Conservation (phyloP, 78 protist species). For the Monocercomonoides exilis region DNA sequence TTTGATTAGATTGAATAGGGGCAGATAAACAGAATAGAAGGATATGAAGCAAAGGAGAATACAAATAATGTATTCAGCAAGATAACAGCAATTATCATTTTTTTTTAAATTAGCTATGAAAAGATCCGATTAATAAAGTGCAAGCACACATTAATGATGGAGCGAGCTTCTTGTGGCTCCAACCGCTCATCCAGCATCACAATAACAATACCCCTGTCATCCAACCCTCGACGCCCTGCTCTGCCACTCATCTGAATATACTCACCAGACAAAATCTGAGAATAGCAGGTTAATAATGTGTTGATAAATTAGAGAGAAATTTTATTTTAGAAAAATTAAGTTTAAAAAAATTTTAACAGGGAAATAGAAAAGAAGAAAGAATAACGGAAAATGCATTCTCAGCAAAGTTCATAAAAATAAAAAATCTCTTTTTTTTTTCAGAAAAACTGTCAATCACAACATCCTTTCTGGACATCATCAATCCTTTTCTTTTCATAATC, state of each 20-base stretch:
- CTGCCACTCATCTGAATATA: constrained; percentile 79
- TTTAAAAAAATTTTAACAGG: too few relatives aligned
- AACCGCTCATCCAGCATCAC: constrained; percentile 76
- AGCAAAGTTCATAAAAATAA: background rate
- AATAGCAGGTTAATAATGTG: too few relatives aligned
- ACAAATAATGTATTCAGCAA: background rate
- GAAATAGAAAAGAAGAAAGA: too few relatives aligned
- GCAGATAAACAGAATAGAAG: background rate
- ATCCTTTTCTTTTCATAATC: too few relatives aligned
- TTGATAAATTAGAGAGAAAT: too few relatives aligned
- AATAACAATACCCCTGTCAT: constrained; percentile 72
- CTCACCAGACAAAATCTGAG: constrained; percentile 57
- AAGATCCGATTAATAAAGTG: too few relatives aligned
- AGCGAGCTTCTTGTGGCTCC: constrained; percentile 57
- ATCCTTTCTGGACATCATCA: too few relatives aligned
- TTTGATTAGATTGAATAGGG: background rate
- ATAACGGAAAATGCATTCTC: background rate
- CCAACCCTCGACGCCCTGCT: constrained; percentile 79
- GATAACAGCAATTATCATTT: background rate
- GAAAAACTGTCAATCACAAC: too few relatives aligned
- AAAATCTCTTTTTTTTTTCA: too few relatives aligned
- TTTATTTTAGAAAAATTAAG: too few relatives aligned
- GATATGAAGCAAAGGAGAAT: too few relatives aligned
- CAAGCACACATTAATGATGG: constrained; percentile 42
- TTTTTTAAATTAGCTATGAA: background rate